phyloP scores from a whole-genome alignment of 495 filamentous ascomycete genomes.

The Annulohypoxylon bovei region DNA sequence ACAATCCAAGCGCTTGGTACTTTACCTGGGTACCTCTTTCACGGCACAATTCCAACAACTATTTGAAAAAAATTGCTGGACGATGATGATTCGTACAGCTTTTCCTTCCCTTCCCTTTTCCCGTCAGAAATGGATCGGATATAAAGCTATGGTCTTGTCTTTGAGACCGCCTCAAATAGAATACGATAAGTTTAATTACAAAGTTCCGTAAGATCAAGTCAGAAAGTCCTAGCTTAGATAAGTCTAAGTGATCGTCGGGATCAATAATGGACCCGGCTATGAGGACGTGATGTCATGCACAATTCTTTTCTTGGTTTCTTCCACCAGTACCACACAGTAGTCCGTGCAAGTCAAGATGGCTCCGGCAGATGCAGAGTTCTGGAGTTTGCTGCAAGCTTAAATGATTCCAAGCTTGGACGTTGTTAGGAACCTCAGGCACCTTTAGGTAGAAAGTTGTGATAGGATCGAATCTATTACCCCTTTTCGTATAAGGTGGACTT shows the following conservation, averaged over 20 bases:
- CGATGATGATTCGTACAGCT: neutral
- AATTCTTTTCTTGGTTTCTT: constrained; percentile 18
- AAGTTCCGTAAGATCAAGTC: constrained; percentile 29
- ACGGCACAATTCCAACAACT: neutral
- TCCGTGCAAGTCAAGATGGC: constrained; percentile 22
- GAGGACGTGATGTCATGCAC: constrained; percentile 34
- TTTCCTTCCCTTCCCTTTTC: neutral
- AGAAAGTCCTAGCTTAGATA: constrained; percentile 24
- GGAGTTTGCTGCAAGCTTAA: constrained; percentile 3
- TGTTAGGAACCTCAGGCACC: neutral
- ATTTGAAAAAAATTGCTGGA: neutral
- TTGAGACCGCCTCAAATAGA: constrained; percentile 9
- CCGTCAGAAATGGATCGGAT: constrained; percentile 8
- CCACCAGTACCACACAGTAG: constrained; percentile 4
- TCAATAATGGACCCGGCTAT: constrained; percentile 28
- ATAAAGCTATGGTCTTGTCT: neutral
- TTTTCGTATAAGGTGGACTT: neutral
- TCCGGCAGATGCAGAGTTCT: constrained; percentile 30
- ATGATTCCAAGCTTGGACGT: neutral
- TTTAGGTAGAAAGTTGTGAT: neutral
- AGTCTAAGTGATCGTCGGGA: constrained; percentile 29
- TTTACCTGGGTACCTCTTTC: too few relatives aligned
- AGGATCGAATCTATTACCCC: neutral
- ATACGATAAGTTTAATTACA: constrained; percentile 33
- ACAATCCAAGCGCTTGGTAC: constrained; percentile 25